A percentile compares a stretch with the other conserved stretches of the same genome.
Conservation (phyloP, 768 basidiomycete genomes). For the Podaxis pistillaris region DNA sequence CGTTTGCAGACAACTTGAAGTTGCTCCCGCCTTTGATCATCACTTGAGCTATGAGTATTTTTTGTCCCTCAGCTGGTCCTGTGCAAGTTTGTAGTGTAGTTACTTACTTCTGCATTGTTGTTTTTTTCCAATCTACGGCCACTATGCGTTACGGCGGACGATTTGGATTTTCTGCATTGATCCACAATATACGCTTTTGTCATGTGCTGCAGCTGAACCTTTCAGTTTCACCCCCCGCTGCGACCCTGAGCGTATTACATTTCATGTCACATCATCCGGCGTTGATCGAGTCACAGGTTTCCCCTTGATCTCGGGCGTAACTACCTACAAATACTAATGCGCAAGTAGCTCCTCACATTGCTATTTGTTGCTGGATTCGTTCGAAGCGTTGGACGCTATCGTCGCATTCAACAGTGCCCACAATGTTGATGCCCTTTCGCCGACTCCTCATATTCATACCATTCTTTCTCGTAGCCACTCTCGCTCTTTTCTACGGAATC, state of each 20-base stretch:
- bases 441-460: constrained; percentile 31
- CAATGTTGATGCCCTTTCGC: constrained; percentile 24
- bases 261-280: background rate
- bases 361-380: constrained; percentile 16
- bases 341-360: background rate
- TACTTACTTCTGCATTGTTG: background rate
- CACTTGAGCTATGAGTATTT: constrained; percentile 14
- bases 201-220: background rate
- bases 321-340: background rate
- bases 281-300: background rate
- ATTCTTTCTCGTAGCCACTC: constrained; percentile 28
- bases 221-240: too few species aligned
- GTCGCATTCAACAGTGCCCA: background rate
- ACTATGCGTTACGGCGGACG: background rate
- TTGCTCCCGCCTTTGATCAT: constrained; percentile 33
- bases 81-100: constrained; percentile 2
- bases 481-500: constrained; percentile 32
- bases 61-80: constrained; percentile 5
- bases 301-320: background rate
- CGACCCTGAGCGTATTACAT: background rate
- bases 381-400: background rate
- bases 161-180: background rate
- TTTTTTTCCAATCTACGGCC: background rate
- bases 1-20: constrained; percentile 26
- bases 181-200: background rate